Conservation (phyloP, 139 green algal species). For the Nannochloris sp. region DNA sequence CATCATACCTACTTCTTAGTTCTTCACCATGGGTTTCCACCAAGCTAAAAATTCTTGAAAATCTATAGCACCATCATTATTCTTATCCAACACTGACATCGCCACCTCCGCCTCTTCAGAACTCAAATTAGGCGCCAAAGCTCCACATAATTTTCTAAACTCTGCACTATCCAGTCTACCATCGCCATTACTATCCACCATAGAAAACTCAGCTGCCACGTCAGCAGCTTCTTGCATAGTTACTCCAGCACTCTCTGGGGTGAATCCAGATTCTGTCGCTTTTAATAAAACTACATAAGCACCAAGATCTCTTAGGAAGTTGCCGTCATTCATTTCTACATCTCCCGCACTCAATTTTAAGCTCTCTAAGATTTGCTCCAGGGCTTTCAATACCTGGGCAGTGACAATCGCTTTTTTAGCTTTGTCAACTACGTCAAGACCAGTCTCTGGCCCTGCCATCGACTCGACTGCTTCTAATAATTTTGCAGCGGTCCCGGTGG, state of each 20-base stretch:
- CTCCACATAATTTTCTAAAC: slow-evolving; percentile 12
- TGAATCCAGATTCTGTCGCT: not conserved
- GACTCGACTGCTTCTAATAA: slow-evolving; percentile 21
- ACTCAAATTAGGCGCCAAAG: not conserved
- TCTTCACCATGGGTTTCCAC: too few relatives aligned
- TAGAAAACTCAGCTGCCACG: slow-evolving; percentile 10
- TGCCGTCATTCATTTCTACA: not conserved
- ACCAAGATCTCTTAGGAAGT: slow-evolving; percentile 23
- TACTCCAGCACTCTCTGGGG: not conserved
- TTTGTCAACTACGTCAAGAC: slow-evolving; percentile 19
- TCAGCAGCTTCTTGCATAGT: not conserved
- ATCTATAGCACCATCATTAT: slow-evolving; percentile 15
- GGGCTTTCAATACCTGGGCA: slow-evolving; percentile 14
- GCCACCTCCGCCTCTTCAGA: slow-evolving; percentile 18
- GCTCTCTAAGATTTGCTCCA: slow-evolving; percentile 17
- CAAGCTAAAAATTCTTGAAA: slow-evolving; percentile 26
- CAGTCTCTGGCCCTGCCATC: slow-evolving; percentile 12
- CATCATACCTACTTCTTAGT: too few relatives aligned
- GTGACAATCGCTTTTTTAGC: slow-evolving; percentile 5
- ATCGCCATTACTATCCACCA: slow-evolving; percentile 27
- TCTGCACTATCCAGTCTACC: slow-evolving; percentile 12
- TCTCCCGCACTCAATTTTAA: slow-evolving; percentile 8
- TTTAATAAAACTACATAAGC: slow-evolving; percentile 5
- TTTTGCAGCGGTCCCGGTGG: slow-evolving; percentile 5
- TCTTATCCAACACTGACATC: slow-evolving; percentile 21